A percentile compares a stretch with the other conserved stretches of the same genome.
These are phyloP conservation scores for Cunninghamia lanceolata DNA, from an alignment of 75 land plant species.

Conservation along the genomic window DNA sequence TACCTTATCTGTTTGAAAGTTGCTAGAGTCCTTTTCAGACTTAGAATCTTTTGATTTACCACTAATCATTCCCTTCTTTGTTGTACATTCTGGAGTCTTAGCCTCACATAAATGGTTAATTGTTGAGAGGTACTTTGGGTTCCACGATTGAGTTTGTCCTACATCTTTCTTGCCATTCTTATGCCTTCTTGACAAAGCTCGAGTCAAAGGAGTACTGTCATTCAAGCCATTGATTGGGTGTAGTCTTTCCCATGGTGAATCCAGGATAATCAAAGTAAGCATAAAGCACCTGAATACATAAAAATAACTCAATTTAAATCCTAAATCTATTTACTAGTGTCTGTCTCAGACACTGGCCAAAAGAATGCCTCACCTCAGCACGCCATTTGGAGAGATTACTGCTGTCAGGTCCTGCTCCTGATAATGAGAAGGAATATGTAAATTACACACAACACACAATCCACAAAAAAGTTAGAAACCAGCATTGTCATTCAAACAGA, in stretches of 20 bases:
- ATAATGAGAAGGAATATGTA: not conserved
- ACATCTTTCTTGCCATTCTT: constrained; percentile 9
- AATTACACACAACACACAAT: not conserved
- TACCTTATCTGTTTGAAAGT: constrained; percentile 6
- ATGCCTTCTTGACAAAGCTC: constrained; percentile 10
- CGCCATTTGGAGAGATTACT: not conserved
- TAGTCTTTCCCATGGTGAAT: constrained; percentile 18
- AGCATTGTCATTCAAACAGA: not conserved
- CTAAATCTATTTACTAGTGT: constrained; percentile 4
- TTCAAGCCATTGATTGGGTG: constrained; percentile 8
- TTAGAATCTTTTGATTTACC: not conserved
- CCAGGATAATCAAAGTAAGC: constrained; percentile 16
- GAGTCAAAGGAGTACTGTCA: not conserved
- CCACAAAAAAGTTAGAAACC: not conserved
- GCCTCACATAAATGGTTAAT: constrained; percentile 6
- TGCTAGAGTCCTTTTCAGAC: constrained; percentile 8
- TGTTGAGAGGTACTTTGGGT: constrained; percentile 8
- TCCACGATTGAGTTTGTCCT: not conserved
- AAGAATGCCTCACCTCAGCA: constrained; percentile 10
- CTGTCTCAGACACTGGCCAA: not conserved
- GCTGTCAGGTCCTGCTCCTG: constrained; percentile 19
- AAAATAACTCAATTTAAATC: constrained; percentile 2
- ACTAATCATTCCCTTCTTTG: constrained; percentile 7
- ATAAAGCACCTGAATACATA: constrained; percentile 18
- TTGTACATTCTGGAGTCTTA: not conserved